phyloP scores from a whole-genome alignment of 768 basidiomycete genomes.

The Lactarius quietus region DNA sequence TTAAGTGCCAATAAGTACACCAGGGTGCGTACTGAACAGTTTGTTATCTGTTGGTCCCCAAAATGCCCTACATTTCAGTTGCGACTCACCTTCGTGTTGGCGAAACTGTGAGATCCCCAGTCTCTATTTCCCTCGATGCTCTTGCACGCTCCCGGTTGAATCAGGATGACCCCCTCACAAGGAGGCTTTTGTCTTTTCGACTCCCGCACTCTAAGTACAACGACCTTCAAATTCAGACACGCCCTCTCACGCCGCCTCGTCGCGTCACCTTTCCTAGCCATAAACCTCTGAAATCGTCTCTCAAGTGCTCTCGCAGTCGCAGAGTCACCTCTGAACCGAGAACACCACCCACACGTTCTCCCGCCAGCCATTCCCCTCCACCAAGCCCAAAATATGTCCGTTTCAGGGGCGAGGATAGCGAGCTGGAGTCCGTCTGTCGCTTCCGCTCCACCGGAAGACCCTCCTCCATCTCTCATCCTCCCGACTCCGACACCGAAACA shows the following conservation, averaged over 20 bases:
- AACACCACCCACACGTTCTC: background rate
- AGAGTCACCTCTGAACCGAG: background rate
- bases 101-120: background rate
- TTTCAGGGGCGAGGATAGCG: conserved; percentile 5
- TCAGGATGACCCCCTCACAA: background rate
- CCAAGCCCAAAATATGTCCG: background rate
- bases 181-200: background rate
- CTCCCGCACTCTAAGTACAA: background rate
- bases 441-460: conserved; percentile 11
- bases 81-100: background rate
- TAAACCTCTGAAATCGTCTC: conserved; percentile 6
- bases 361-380: background rate
- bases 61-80: conserved; percentile 15
- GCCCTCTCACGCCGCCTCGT: background rate
- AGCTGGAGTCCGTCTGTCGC: conserved; percentile 2
- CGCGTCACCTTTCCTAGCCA: background rate
- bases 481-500: conserved; percentile 11
- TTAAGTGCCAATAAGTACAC: background rate
- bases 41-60: background rate
- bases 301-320: background rate
- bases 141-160: background rate
- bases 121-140: background rate
- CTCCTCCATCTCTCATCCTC: background rate
- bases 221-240: background rate
- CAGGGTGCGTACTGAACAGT: background rate